Evolutionary conservation across 805 yeast genomes (phyloP).

Genomic region (Candida caryicola): DNA sequence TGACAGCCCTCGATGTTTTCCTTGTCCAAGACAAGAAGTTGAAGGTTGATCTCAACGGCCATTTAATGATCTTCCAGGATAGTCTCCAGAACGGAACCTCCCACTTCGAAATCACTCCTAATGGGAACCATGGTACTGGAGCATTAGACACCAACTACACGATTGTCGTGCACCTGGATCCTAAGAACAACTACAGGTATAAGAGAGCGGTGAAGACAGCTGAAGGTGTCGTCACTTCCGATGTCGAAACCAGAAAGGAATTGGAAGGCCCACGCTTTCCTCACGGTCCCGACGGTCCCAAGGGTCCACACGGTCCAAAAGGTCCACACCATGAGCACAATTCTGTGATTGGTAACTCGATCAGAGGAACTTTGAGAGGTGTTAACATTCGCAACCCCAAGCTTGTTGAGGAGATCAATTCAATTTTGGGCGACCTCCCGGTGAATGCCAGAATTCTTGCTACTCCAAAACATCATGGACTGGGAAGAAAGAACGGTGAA

Average conservation of each 20-base stretch:
- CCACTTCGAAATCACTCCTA: constrained; percentile 37
- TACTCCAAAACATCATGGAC: too few relatives aligned
- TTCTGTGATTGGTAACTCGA: too few relatives aligned
- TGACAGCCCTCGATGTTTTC: constrained; percentile 16
- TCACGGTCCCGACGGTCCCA: too few relatives aligned
- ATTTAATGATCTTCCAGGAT: constrained; percentile 19
- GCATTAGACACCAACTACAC: constrained; percentile 30
- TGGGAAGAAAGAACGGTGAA: too few relatives aligned
- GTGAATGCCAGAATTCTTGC: too few relatives aligned
- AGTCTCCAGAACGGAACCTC: constrained; percentile 47
- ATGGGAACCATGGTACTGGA: constrained; percentile 49
- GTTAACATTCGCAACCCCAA: too few relatives aligned
- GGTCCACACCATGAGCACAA: too few relatives aligned
- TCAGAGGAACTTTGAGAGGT: too few relatives aligned
- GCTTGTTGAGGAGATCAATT: too few relatives aligned
- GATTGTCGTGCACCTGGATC: constrained; percentile 1
- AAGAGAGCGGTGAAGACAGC: background rate
- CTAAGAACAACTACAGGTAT: background rate
- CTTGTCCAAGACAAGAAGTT: constrained; percentile 19
- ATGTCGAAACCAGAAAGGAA: background rate
- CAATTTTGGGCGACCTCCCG: too few relatives aligned
- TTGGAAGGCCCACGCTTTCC: too few relatives aligned
- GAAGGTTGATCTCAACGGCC: constrained; percentile 17
- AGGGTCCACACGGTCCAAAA: too few relatives aligned
- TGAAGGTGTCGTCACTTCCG: background rate